These are phyloP conservation scores for Nitzschia putrida DNA, from an alignment of 108 stramenopile genomes.

Conservation along the genomic window DNA sequence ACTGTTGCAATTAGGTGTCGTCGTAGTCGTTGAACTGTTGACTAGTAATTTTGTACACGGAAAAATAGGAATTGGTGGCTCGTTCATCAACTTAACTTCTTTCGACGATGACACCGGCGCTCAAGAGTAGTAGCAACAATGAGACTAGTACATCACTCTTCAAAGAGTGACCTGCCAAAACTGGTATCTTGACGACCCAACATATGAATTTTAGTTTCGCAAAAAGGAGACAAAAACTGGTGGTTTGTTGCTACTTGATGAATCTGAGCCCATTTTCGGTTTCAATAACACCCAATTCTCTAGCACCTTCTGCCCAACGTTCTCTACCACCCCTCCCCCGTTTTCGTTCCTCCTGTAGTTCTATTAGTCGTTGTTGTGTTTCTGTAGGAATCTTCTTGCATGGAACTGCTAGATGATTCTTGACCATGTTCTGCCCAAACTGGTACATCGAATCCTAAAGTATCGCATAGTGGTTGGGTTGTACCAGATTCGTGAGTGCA, in stretches of 20 bases:
- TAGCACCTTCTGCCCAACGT: constrained; percentile 43
- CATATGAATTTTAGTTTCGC: too few species aligned
- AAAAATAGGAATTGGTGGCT: too few species aligned
- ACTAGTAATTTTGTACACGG: too few species aligned
- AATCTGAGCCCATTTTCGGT: constrained; percentile 2
- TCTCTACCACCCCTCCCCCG: constrained; percentile 39
- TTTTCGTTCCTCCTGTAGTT: constrained; percentile 29
- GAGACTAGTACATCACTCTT: too few species aligned
- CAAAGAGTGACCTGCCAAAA: too few species aligned
- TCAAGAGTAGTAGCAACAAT: too few species aligned
- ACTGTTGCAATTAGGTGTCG: too few species aligned
- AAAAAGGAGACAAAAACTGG: too few species aligned
- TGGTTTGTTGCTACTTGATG: background rate
- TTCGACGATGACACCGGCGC: too few species aligned
- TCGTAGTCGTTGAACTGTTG: too few species aligned
- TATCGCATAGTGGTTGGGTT: background rate
- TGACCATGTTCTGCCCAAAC: constrained; percentile 46
- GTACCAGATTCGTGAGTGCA: background rate
- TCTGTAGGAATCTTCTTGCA: constrained; percentile 30
- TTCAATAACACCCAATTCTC: constrained; percentile 28
- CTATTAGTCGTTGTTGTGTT: background rate
- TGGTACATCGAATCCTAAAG: constrained; percentile 34
- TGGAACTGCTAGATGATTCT: constrained; percentile 17
- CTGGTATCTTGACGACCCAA: too few species aligned
- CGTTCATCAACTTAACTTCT: too few species aligned